These are phyloP conservation scores for Puccinia hordei DNA, from an alignment of 1,284 basidiomycete species.

Conservation along the genomic window DNA sequence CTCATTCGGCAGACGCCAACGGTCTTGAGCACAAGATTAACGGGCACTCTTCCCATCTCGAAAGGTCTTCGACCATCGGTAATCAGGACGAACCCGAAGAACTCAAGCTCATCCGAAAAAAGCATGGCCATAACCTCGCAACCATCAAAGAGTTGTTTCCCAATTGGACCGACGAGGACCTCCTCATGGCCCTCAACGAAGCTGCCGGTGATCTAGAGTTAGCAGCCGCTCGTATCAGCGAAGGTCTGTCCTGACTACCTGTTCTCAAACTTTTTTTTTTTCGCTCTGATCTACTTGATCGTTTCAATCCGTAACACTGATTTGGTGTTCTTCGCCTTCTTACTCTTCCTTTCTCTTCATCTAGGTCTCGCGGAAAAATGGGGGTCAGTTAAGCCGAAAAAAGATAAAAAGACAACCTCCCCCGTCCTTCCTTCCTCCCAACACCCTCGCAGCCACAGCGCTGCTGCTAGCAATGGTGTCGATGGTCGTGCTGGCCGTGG, in stretches of 20 bases:
- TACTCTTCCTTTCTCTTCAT: neutral
- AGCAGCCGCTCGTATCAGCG: constrained; percentile 74
- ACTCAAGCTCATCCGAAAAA: constrained; percentile 45
- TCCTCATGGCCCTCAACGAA: constrained; percentile 73
- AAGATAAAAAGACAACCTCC: constrained; percentile 64
- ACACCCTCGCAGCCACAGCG: neutral
- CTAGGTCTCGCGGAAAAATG: constrained; percentile 78
- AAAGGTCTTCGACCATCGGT: neutral
- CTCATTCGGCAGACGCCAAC: constrained; percentile 23
- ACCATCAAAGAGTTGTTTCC: constrained; percentile 70
- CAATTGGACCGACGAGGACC: constrained; percentile 75
- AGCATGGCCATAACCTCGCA: constrained; percentile 45
- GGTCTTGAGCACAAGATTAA: constrained; percentile 39
- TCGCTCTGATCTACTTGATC: no score
- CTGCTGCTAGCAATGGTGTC: neutral
- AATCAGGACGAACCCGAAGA: constrained; percentile 46
- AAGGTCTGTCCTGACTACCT: constrained; percentile 65
- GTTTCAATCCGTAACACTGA: constrained; percentile 1
- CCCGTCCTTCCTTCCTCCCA: constrained; percentile 23
- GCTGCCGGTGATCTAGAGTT: constrained; percentile 72
- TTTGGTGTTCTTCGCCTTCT: neutral
- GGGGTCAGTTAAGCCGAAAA: constrained; percentile 82
- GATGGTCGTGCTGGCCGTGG: constrained; percentile 35
- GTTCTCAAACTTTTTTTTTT: neutral
- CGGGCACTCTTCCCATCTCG: constrained; percentile 22